Base-by-base conservation (phyloP, 1,284 basidiomycete species). In the Malassezia restricta region DNA sequence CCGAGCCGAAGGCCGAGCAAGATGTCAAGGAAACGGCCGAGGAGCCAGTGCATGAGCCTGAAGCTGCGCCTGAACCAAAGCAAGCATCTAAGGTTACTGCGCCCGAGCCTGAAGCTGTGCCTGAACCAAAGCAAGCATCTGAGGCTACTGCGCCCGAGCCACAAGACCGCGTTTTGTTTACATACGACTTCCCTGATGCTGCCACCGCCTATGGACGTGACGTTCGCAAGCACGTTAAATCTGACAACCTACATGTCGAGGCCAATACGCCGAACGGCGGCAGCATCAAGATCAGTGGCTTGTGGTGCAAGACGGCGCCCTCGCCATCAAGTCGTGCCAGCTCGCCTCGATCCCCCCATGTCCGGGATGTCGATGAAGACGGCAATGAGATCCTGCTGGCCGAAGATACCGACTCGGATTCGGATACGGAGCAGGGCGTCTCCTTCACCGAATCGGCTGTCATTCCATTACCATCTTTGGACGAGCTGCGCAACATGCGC, bases 301-400 rank as follows among this genome's bases (percentile, higher is more conserved):
- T 55, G 6, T 55, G 53, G 53, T 1, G 20, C 8, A 40, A 17
- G 40, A 12, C 30, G 9, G 29, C 47, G 5, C 48, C 53, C 1
- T n/a, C 29, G 7, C 2, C 20, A 11, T 17, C 20, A 14, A 8
- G 24, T n/a, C 38, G 46, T 15, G 32, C 47, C 1, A 43, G 42
- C 11, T 55, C 53, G 31, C 43, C 53, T 6, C 47, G 44, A 28
- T 49, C 52, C 5, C 29, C 52, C 15, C 52, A 40, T 27, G 53
- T 55, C 41, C 48, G 53, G 7, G 53, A 55, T 24, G 47, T 46
- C 1, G 53, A 55, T 15, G 53, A 49, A 29, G 28, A 50, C 33
- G 53, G 49, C 32, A 29, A 55, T 5, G 53, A 55, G 28, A 33
- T 53, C 8, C 29, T 42, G 20, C 31, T 39, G 27, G 28, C 40